Percentiles rank a stretch among this genome's conserved stretches.
Conservation (phyloP, 2,329 filamentous ascomycete genomes). For the Tolypocladium cylindrosporum region DNA sequence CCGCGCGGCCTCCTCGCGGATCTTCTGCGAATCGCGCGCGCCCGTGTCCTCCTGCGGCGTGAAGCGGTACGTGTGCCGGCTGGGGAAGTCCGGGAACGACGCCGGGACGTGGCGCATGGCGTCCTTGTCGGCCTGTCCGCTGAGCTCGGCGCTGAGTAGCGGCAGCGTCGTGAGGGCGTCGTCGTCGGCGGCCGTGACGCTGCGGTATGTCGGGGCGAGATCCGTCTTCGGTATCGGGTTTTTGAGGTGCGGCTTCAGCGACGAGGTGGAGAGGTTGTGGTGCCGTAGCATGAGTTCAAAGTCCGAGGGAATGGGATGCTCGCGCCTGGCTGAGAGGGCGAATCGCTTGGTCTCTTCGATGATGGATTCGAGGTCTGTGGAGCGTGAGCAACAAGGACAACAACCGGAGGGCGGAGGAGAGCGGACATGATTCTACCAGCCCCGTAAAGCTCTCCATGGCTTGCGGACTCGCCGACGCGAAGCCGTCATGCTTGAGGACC, state of each 20-base stretch:
- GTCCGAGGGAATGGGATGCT: slow-evolving; percentile 44
- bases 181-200: slow-evolving; percentile 26
- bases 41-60: slow-evolving; percentile 41
- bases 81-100: slow-evolving; percentile 52
- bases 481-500: slow-evolving; percentile 47
- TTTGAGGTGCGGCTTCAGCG: slow-evolving; percentile 45
- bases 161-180: slow-evolving; percentile 32
- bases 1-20: slow-evolving; percentile 48
- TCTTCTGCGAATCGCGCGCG: slow-evolving; percentile 42
- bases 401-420: background rate
- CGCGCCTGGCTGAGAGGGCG: slow-evolving; percentile 39
- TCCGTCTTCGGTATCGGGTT: slow-evolving; percentile 35
- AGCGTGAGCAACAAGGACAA: slow-evolving; percentile 7
- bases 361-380: slow-evolving; percentile 38
- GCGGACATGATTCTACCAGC: slow-evolving; percentile 46
- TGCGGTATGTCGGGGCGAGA: slow-evolving; percentile 26
- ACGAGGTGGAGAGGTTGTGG: slow-evolving; percentile 40
- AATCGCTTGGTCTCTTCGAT: slow-evolving; percentile 36
- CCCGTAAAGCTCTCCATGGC: slow-evolving; percentile 49
- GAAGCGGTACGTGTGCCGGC: slow-evolving; percentile 53
- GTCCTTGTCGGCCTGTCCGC: slow-evolving; percentile 47
- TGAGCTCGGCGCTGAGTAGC: slow-evolving; percentile 43
- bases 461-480: slow-evolving; percentile 41
- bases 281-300: slow-evolving; percentile 43
- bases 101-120: slow-evolving; percentile 45